Percentiles rank a stretch among this genome's conserved stretches.
Evolutionary conservation across 2,329 filamentous ascomycete genomes (phyloP).

Genomic region (Xylariaceae sp.): DNA sequence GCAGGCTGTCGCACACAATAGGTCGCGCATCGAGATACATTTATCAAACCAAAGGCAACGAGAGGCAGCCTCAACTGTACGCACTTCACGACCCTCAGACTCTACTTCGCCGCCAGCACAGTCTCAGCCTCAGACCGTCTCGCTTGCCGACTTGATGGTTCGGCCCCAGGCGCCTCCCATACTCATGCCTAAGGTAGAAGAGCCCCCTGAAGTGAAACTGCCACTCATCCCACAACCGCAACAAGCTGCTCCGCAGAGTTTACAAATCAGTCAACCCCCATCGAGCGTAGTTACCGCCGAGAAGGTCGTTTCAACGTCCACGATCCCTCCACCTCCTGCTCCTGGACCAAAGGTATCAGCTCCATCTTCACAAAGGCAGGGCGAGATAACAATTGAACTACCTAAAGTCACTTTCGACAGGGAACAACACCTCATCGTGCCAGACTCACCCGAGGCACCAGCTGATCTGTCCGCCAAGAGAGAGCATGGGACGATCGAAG

Average conservation of each 20-base stretch:
- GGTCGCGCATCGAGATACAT: slow-evolving; percentile 30
- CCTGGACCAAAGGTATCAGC: slow-evolving; percentile 13
- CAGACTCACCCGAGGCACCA: slow-evolving; percentile 45
- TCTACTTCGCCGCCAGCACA: slow-evolving; percentile 12
- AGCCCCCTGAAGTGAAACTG: slow-evolving; percentile 13
- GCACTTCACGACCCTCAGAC: slow-evolving; percentile 18
- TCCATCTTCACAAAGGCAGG: slow-evolving; percentile 22
- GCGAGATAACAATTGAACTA: slow-evolving; percentile 47
- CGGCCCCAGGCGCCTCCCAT: slow-evolving; percentile 20
- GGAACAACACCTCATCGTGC: slow-evolving; percentile 49
- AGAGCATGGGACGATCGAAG: slow-evolving; percentile 52
- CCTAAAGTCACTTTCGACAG: slow-evolving; percentile 42
- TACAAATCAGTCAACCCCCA: slow-evolving; percentile 2
- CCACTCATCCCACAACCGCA: slow-evolving; percentile 9
- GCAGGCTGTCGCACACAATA: slow-evolving; percentile 29
- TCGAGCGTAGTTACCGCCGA: background rate
- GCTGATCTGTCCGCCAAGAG: slow-evolving; percentile 49
- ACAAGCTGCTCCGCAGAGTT: slow-evolving; percentile 7
- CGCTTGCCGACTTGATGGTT: slow-evolving; percentile 31
- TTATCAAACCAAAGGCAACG: slow-evolving; percentile 29
- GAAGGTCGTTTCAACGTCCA: slow-evolving; percentile 10
- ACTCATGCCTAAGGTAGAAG: slow-evolving; percentile 22
- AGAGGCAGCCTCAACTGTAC: slow-evolving; percentile 22
- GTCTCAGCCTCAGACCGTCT: slow-evolving; percentile 31
- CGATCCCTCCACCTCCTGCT: slow-evolving; percentile 7